Evolutionary conservation across 2,329 filamentous ascomycete genomes (phyloP), one percentile per base, ranked within the genome.

Genomic region (Nectriaceae sp.): DNA sequence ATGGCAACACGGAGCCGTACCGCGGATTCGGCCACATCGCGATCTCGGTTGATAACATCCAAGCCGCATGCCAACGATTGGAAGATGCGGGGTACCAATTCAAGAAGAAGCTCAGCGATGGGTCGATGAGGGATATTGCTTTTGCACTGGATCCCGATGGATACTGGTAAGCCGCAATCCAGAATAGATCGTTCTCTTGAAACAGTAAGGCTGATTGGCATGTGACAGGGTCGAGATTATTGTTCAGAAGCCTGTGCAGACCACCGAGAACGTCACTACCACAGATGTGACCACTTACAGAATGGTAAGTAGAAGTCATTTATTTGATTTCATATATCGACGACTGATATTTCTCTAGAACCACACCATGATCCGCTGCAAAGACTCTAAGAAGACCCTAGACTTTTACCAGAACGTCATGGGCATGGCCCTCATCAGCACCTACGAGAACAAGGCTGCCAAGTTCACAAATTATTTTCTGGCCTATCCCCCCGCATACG

Each of bases 321-420:
- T n/a, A 68, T 26, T 13, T 10, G 11, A 22, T 1, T 15, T 11
- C 8, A 16, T 13, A 5, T 29, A 22, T 2, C n/a, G n/a, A n/a
- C n/a, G n/a, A 19, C 42, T 55, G 48, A 57, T 37, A 20, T n/a
- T n/a, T n/a, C n/a, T n/a, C 5, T 36, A 87, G 84, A 92, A 94
- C 74, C 89, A 94, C 74, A 91, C 89, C 47, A 97, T 97, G 94
- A 83, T 99, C 60, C 89, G 94, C 24, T 87, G 97, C 73, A 97
- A 97, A 75, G 84, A 89, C 59, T 76, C 79, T 20, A 79, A 89
- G 65, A 84, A 83, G 69, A 89, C 85, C 13, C 75, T 92, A 63
- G 83, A 85, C 63, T 93, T 89, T 68, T 93, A 93, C 73, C 81
- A 93, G 69, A 90, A 97, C 5, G 79, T 89, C 21, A 78, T 97